phyloP scores from a whole-genome alignment of 176 grass and related monocot species.

The Musa troglodytarum region DNA sequence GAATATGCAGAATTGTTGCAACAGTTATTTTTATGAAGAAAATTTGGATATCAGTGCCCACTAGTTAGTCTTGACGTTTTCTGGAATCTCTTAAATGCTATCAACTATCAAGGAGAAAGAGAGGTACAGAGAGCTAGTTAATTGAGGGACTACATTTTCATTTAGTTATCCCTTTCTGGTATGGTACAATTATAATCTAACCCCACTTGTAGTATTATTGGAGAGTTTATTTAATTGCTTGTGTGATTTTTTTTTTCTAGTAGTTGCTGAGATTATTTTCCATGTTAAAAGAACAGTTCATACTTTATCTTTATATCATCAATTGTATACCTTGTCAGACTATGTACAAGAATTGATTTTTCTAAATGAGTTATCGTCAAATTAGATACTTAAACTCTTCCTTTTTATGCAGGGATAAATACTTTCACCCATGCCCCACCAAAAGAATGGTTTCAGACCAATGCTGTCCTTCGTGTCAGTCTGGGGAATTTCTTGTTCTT shows the following conservation, averaged over 20 bases:
- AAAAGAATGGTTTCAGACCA: conserved; percentile 94
- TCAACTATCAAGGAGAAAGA: neutral
- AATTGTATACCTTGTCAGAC: neutral
- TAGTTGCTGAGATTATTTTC: neutral
- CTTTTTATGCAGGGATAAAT: conserved; percentile 39
- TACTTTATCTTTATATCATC: neutral
- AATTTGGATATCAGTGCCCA: neutral
- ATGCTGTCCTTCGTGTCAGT: conserved; percentile 84
- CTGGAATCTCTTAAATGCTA: neutral
- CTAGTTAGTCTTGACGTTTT: neutral
- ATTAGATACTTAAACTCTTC: neutral
- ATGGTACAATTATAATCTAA: no score
- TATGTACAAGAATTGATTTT: neutral
- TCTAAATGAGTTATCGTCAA: neutral
- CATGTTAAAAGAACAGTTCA: neutral
- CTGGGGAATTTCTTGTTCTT: conserved; percentile 95
- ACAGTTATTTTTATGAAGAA: neutral
- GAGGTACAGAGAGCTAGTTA: neutral
- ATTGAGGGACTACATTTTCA: neutral
- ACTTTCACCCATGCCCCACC: conserved; percentile 33
- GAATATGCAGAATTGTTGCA: neutral
- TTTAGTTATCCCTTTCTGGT: neutral
- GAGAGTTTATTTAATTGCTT: neutral
- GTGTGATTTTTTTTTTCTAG: neutral
- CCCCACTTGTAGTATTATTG: neutral